Conservation (phyloP, 164 flowering plant species). For the Tinospora cordifolia region DNA sequence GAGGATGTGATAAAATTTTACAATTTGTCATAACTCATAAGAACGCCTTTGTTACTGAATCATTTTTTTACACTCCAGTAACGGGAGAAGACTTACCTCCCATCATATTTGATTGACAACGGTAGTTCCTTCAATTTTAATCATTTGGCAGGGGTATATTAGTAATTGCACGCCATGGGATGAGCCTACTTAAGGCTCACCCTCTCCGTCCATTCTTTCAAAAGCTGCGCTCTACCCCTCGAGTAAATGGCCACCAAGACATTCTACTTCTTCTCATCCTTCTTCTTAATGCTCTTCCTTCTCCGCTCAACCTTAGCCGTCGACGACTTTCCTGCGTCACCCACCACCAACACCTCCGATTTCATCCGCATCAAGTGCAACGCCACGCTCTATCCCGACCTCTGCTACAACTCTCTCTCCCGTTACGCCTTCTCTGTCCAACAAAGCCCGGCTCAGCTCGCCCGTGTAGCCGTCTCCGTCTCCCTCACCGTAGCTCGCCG, state of each 20-base stretch:
- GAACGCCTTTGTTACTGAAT: too few species aligned
- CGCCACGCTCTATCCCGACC: conserved; percentile 53
- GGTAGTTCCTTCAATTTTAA: neutral
- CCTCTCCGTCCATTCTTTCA: neutral
- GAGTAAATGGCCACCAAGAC: neutral
- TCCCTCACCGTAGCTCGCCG: conserved; percentile 36
- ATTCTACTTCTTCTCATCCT: neutral
- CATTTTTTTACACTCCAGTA: too few species aligned
- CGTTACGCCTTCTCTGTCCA: conserved; percentile 48
- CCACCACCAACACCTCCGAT: conserved; percentile 21
- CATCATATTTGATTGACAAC: too few species aligned
- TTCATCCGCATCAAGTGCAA: conserved; percentile 71
- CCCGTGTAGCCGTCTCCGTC: conserved; percentile 46
- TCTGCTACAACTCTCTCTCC: conserved; percentile 58
- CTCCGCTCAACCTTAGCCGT: conserved; percentile 17
- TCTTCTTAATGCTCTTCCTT: conserved; percentile 2
- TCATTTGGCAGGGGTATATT: neutral
- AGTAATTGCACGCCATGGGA: neutral
- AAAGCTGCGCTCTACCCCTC: too few species aligned
- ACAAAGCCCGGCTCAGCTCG: conserved; percentile 46
- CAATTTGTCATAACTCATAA: too few species aligned
- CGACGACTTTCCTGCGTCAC: neutral
- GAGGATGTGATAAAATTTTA: too few species aligned
- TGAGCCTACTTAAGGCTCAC: neutral
- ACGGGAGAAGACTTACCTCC: too few species aligned